Evolutionary conservation across 768 basidiomycete genomes (phyloP).

Genomic region (Mycena sanguinolenta): DNA sequence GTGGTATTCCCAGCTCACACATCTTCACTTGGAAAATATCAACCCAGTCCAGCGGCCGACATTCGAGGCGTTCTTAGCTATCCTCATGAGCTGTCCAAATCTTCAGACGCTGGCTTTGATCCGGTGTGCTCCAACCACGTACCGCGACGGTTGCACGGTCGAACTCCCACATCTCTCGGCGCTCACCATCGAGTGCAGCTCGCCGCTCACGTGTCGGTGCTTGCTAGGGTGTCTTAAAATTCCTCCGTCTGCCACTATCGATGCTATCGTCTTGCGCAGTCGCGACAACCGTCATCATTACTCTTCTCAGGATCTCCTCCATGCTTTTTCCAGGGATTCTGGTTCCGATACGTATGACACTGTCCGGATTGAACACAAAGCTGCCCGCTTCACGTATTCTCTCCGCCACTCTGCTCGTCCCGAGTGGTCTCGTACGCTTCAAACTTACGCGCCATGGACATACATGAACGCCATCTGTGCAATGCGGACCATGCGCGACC

Average conservation of each 20-base stretch:
- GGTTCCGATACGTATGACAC: constrained; percentile 15
- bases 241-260: constrained; percentile 22
- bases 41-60: constrained; percentile 24
- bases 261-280: neutral
- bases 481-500: constrained; percentile 8
- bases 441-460: neutral
- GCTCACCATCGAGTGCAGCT: constrained; percentile 19
- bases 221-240: constrained; percentile 20
- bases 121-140: constrained; percentile 15
- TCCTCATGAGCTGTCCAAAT: constrained; percentile 25
- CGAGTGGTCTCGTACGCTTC: constrained; percentile 21
- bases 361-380: constrained; percentile 9
- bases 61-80: constrained; percentile 20
- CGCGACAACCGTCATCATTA: neutral
- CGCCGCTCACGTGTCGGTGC: constrained; percentile 8
- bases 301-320: constrained; percentile 5
- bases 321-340: neutral
- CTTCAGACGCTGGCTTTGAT: constrained; percentile 28
- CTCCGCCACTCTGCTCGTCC: constrained; percentile 23
- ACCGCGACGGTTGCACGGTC: constrained; percentile 19
- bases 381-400: neutral
- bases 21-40: constrained; percentile 32
- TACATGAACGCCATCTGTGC: neutral
- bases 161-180: constrained; percentile 26
- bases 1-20: constrained; percentile 31